phyloP scores from a whole-genome alignment of 2,329 filamentous ascomycete genomes.

The Neonectria neomacrospora region DNA sequence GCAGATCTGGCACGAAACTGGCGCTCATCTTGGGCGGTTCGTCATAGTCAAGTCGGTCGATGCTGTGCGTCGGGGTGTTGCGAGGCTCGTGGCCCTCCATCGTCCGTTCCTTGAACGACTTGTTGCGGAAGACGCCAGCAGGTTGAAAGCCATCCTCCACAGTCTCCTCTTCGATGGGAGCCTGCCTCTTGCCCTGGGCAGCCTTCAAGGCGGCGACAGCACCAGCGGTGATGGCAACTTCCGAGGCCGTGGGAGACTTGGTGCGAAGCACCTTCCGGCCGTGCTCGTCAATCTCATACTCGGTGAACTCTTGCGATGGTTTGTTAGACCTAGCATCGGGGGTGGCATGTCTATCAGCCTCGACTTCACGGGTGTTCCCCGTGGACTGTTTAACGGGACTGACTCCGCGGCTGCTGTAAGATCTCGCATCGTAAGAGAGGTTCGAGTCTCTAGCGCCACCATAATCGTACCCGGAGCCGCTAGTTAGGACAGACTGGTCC shows the following conservation, averaged over 20 bases:
- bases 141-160: constrained; percentile 55
- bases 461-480: constrained; percentile 64
- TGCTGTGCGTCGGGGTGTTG: constrained; percentile 67
- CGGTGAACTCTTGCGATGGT: constrained; percentile 60
- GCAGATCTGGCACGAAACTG: constrained; percentile 74
- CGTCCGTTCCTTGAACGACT: constrained; percentile 74
- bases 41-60: constrained; percentile 66
- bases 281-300: constrained; percentile 69
- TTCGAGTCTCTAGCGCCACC: constrained; percentile 52
- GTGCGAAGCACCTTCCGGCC: constrained; percentile 64
- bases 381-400: constrained; percentile 58
- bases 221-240: constrained; percentile 67
- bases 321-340: constrained; percentile 52
- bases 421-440: constrained; percentile 47
- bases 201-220: constrained; percentile 65
- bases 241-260: constrained; percentile 64
- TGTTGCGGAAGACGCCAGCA: constrained; percentile 67
- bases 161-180: constrained; percentile 46
- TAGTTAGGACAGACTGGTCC: constrained; percentile 75
- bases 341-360: constrained; percentile 55
- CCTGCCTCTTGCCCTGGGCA: constrained; percentile 59
- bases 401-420: constrained; percentile 48
- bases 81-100: constrained; percentile 65
- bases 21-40: constrained; percentile 70
- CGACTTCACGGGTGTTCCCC: constrained; percentile 52